These are phyloP conservation scores for Lentinula detonsa DNA, from an alignment of 768 basidiomycete genomes.

Conservation along the genomic window DNA sequence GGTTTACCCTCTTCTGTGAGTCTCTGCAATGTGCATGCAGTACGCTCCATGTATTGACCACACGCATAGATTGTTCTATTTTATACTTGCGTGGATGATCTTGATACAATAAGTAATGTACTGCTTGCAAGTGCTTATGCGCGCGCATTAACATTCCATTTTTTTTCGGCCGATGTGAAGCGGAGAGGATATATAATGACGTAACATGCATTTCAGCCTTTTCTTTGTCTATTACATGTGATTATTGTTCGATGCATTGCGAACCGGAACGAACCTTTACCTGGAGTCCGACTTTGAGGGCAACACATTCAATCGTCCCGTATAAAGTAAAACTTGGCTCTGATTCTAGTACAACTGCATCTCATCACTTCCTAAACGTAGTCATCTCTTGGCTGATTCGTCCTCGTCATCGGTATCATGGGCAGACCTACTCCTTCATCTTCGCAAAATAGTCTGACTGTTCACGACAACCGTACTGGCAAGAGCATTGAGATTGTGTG, in stretches of 20 bases:
- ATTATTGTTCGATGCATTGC: background rate
- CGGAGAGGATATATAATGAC: no score
- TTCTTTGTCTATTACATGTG: background rate
- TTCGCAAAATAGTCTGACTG: slow-evolving; percentile 42
- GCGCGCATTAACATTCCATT: no score
- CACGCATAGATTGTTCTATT: slow-evolving; percentile 73
- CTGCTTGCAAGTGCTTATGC: no score
- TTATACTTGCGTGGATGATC: slow-evolving; percentile 96
- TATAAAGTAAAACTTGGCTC: background rate
- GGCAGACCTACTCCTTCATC: slow-evolving; percentile 7
- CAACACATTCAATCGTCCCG: background rate
- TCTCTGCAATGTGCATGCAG: slow-evolving; percentile 11
- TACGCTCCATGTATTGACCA: background rate
- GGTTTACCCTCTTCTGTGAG: slow-evolving; percentile 92
- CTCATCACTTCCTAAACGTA: no score
- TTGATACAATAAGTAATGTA: slow-evolving; percentile 66
- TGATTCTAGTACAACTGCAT: no score
- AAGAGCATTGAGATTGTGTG: slow-evolving; percentile 71
- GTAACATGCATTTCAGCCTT: no score
- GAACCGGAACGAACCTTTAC: background rate
- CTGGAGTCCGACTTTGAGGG: background rate
- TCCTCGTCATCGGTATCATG: background rate
- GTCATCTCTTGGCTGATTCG: background rate
- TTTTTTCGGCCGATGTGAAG: background rate
- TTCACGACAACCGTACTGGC: slow-evolving; percentile 82